These are phyloP conservation scores for Lumnitzera racemosa DNA, from an alignment of 345 rosid genomes.

Conservation along the genomic window DNA sequence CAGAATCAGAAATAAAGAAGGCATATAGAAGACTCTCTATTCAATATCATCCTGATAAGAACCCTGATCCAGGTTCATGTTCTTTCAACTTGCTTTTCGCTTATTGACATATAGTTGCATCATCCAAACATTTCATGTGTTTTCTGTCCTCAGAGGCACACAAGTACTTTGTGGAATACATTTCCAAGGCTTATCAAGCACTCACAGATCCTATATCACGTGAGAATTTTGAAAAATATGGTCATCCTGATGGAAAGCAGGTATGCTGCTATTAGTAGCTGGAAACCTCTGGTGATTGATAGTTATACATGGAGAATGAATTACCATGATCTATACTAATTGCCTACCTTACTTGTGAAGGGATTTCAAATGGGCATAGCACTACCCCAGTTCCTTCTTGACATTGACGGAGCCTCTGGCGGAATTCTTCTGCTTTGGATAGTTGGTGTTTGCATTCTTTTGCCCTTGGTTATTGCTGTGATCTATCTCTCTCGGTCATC, in stretches of 20 bases:
- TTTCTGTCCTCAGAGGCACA: slow-evolving; percentile 58
- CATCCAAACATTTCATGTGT: slow-evolving; percentile 7
- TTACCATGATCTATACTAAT: too few relatives aligned
- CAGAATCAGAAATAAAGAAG: slow-evolving; percentile 84
- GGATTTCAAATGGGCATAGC: slow-evolving; percentile 99
- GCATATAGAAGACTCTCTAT: slow-evolving; percentile 85
- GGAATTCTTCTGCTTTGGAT: slow-evolving; percentile 97
- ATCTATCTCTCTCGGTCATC: slow-evolving; percentile 92
- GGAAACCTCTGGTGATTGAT: neutral
- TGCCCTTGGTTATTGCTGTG: slow-evolving; percentile 93
- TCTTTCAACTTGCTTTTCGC: slow-evolving; percentile 1
- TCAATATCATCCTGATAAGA: slow-evolving; percentile 96
- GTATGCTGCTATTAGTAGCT: slow-evolving; percentile 24
- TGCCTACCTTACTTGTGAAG: slow-evolving; percentile 29
- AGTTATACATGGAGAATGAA: too few relatives aligned
- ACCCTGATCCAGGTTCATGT: slow-evolving; percentile 94
- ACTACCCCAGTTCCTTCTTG: slow-evolving; percentile 84
- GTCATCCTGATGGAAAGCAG: slow-evolving; percentile 99
- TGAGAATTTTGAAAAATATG: slow-evolving; percentile 96
- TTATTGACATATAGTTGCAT: slow-evolving; percentile 1
- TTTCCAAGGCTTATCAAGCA: slow-evolving; percentile 97
- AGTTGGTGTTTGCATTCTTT: slow-evolving; percentile 92
- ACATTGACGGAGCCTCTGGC: slow-evolving; percentile 94
- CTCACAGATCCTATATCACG: slow-evolving; percentile 87
- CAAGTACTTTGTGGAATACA: slow-evolving; percentile 75